Evolutionary conservation across 2,329 filamentous ascomycete genomes (phyloP).

Genomic region (Colletotrichum falcatum): DNA sequence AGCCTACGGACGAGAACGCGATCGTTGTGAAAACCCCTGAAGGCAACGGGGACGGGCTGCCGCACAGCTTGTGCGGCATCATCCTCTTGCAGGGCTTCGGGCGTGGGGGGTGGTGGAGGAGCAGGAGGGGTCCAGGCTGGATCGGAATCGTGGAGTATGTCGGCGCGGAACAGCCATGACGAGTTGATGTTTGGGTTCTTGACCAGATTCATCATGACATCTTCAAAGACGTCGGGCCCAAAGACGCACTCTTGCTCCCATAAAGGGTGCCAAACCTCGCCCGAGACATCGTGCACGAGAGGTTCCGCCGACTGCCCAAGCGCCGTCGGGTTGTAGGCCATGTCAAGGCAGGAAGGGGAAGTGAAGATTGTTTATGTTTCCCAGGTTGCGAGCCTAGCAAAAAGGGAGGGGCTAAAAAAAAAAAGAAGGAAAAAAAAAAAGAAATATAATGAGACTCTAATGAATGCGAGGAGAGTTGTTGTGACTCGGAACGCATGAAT

Average conservation of each 20-base stretch:
- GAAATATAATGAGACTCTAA: conserved; percentile 21
- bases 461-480: conserved; percentile 20
- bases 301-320: conserved; percentile 49
- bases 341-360: conserved; percentile 36
- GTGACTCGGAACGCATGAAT: conserved; percentile 36
- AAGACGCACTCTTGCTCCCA: conserved; percentile 72
- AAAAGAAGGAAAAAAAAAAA: neutral
- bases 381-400: conserved; percentile 30
- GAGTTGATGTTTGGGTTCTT: conserved; percentile 85
- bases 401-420: no score
- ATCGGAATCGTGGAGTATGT: conserved; percentile 72
- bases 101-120: conserved; percentile 34
- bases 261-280: conserved; percentile 64
- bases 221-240: conserved; percentile 69
- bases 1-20: conserved; percentile 80
- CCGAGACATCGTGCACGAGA: conserved; percentile 51
- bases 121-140: conserved; percentile 44
- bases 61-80: conserved; percentile 41
- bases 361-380: conserved; percentile 18
- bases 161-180: conserved; percentile 81
- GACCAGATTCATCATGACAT: conserved; percentile 80
- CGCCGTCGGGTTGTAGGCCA: conserved; percentile 52
- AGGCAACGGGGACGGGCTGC: conserved; percentile 55
- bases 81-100: conserved; percentile 44
- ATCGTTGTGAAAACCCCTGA: conserved; percentile 56